Evolutionary conservation across 1,139 yeast genomes (phyloP).

Genomic region (Magnusiomyces paraingens): DNA sequence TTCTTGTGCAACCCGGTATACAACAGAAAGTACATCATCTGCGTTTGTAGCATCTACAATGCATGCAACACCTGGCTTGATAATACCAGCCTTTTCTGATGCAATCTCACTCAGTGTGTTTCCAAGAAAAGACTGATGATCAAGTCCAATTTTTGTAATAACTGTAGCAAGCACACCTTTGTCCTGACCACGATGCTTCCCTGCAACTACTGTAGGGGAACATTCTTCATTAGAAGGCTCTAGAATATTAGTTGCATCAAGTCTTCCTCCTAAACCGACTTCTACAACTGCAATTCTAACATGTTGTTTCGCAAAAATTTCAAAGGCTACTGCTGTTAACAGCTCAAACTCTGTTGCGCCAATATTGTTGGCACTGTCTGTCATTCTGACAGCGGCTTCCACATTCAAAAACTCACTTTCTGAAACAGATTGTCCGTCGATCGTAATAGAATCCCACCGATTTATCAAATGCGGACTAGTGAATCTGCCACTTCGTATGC

Average conservation of each 20-base stretch:
- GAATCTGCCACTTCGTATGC: constrained; percentile 61
- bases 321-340: constrained; percentile 75
- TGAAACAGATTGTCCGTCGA: constrained; percentile 55
- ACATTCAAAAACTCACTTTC: constrained; percentile 41
- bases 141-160: constrained; percentile 77
- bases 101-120: constrained; percentile 59
- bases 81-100: constrained; percentile 74
- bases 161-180: constrained; percentile 49
- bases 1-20: constrained; percentile 25
- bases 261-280: constrained; percentile 84
- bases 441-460: constrained; percentile 67
- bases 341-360: constrained; percentile 85
- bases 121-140: constrained; percentile 76
- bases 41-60: constrained; percentile 69
- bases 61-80: constrained; percentile 54
- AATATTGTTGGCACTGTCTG: constrained; percentile 29
- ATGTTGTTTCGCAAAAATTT: constrained; percentile 52
- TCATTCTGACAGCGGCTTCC: constrained; percentile 36
- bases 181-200: background rate
- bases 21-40: constrained; percentile 42
- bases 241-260: constrained; percentile 79
- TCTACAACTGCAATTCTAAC: constrained; percentile 76
- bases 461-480: constrained; percentile 79
- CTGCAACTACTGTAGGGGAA: background rate
- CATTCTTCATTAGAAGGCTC: constrained; percentile 20